Percentiles rank a stretch among this genome's conserved stretches.
Conservation (phyloP, 345 rosid genomes). For the Excoecaria agallocha region DNA sequence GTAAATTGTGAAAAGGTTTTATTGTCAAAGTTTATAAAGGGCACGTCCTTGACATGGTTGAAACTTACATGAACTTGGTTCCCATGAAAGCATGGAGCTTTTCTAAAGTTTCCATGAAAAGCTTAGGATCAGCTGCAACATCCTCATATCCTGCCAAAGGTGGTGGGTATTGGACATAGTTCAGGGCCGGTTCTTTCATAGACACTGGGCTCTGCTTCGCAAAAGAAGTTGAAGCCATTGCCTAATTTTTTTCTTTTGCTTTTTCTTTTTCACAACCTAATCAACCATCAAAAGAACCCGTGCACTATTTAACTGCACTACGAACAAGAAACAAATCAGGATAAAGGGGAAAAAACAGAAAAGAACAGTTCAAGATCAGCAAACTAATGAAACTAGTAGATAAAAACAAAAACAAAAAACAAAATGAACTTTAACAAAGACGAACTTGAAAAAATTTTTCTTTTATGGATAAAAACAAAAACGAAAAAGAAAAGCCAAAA, state of each 20-base stretch:
- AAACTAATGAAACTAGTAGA: conserved; percentile 7
- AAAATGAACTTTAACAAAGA: conserved; percentile 13
- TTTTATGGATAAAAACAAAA: conserved; percentile 13
- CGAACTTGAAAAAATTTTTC: neutral
- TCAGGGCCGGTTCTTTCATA: conserved; percentile 41
- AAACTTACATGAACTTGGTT: conserved; percentile 83
- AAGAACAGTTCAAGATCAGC: neutral
- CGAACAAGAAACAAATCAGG: conserved; percentile 12
- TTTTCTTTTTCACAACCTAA: conserved; percentile 19
- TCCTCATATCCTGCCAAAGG: conserved; percentile 75
- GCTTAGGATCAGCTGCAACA: conserved; percentile 51
- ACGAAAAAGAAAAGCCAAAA: conserved; percentile 12
- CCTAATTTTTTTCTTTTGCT: conserved; percentile 14
- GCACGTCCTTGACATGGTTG: neutral
- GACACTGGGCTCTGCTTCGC: conserved; percentile 54
- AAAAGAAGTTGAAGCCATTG: conserved; percentile 85
- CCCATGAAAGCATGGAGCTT: conserved; percentile 72
- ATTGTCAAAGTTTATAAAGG: neutral
- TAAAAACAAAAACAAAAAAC: neutral
- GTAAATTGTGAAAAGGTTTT: neutral
- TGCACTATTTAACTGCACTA: conserved; percentile 12
- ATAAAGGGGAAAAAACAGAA: neutral
- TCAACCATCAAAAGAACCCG: conserved; percentile 25
- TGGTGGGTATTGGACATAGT: conserved; percentile 43
- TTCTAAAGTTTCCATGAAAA: conserved; percentile 71